Base-by-base conservation (phyloP, 495 filamentous ascomycete species). In the Durotheca rogersii region DNA sequence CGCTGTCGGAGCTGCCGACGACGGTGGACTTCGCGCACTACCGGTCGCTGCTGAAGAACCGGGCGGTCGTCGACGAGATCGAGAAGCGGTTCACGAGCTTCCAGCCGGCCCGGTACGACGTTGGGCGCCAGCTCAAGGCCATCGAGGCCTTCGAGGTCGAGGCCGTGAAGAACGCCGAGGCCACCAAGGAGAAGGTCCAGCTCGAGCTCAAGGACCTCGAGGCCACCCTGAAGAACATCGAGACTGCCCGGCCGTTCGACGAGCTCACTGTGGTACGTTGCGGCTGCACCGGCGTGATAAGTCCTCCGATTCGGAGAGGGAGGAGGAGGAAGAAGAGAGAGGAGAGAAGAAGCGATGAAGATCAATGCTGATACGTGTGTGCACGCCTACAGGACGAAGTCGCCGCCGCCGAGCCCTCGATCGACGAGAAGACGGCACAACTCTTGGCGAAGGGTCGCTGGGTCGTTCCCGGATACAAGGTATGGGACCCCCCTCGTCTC, bases 381-480 rank as follows among this genome's bases (percentile, higher is more conserved):
- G 12, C 53, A n/a, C 18, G 29, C 37, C 40, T 52, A 25, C 65
- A 94, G 90, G 93, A 97, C 72, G 94, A 99, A 67, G 87, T 99
- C 71, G 88, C 85, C 47, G 81, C 85, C 51, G 94, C 89, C 47
- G 86, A 87, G 65, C 93, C 92, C 43, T 91, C 95, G 60, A 96
- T 97, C 71, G 94, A 99, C 71, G 81, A 91, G 81, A 89, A 90
- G 75, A 95, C 90, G 47, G 73, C 86, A 52, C 81, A 91, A 74
- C 80, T 97, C 67, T 90, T 97, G 39, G 87, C 87, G 69, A 97
- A 91, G 82, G 91, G 92, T 72, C 88, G 90, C 79, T 99, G 94
- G 94, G 78, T 81, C 74, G 89, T 93, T 60, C 89, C 94, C 38
- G 94, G 94, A 67, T 99, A 99, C 86, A 96, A 95, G 89, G 91